These are phyloP conservation scores for Poterioochromonas sp. DNA, from an alignment of 352 stramenopile species.

Conservation along the genomic window DNA sequence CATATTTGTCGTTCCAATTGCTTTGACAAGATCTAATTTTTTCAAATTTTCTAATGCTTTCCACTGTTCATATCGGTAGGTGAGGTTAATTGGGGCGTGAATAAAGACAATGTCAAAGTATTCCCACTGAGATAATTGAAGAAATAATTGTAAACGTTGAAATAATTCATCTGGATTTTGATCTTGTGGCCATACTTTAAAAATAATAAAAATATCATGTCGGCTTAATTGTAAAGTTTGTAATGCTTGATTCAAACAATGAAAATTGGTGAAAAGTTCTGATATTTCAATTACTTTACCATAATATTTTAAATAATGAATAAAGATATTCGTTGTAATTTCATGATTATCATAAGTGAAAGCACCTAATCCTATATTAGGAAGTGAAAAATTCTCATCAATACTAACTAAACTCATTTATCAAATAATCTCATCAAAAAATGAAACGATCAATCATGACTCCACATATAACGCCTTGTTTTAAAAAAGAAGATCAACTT, in stretches of 20 bases:
- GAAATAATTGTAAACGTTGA: neutral
- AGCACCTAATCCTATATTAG: neutral
- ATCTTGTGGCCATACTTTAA: neutral
- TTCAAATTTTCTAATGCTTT: neutral
- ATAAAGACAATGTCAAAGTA: slow-evolving; percentile 4
- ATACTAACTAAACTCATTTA: too few species aligned
- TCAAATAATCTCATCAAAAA: too few species aligned
- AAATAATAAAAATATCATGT: neutral
- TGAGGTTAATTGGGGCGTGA: neutral
- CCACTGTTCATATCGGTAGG: slow-evolving; percentile 11
- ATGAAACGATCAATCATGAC: too few species aligned
- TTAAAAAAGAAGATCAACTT: too few species aligned
- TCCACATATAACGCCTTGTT: too few species aligned
- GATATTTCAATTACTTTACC: slow-evolving; percentile 7
- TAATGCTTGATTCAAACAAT: neutral
- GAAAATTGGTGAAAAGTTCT: slow-evolving; percentile 16
- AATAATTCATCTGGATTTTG: neutral
- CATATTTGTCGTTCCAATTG: neutral
- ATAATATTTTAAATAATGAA: neutral
- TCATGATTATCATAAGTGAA: neutral
- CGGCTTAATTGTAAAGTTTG: neutral
- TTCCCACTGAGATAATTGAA: neutral
- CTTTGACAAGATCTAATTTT: neutral
- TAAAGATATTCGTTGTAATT: neutral
- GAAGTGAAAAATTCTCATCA: neutral